Percentiles rank a stretch among this genome's conserved stretches.
These are phyloP conservation scores for Rhododendron kiyosumense DNA, from an alignment of 148 eudicot species.

Conservation along the genomic window DNA sequence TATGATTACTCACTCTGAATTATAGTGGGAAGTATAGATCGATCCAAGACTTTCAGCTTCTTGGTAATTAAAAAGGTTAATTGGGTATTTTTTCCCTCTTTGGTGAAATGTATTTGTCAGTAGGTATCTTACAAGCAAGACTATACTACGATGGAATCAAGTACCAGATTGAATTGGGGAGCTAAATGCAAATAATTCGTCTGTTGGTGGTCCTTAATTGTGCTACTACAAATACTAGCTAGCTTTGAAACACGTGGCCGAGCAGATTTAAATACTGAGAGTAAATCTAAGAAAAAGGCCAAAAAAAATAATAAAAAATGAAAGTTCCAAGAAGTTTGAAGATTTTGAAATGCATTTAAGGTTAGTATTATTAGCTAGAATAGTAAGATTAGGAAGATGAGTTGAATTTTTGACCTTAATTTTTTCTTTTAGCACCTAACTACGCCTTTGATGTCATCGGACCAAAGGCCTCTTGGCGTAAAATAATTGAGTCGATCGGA, in stretches of 20 bases:
- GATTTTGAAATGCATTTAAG: too few relatives aligned
- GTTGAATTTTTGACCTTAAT: too few relatives aligned
- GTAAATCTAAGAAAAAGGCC: background rate
- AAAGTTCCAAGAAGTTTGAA: background rate
- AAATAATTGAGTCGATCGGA: background rate
- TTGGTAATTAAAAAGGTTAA: background rate
- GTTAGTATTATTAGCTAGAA: too few relatives aligned
- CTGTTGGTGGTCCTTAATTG: background rate
- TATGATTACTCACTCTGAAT: background rate
- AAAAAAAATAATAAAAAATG: background rate
- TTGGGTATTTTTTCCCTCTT: background rate
- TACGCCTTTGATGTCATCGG: too few relatives aligned
- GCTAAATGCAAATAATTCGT: background rate
- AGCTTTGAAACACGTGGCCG: background rate
- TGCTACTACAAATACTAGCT: background rate
- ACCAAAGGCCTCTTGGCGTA: background rate
- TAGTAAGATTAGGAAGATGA: too few relatives aligned
- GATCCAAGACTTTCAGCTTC: background rate
- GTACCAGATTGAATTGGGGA: conserved; percentile 1
- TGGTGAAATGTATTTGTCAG: conserved; percentile 6
- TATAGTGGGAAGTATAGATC: background rate
- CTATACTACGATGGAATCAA: background rate
- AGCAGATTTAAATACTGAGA: background rate
- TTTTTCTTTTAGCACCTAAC: too few relatives aligned
- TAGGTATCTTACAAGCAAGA: background rate